A percentile compares a stretch with the other conserved stretches of the same genome.
Conservation (phyloP, 305 asterid species). For the Fraxinus sp. region DNA sequence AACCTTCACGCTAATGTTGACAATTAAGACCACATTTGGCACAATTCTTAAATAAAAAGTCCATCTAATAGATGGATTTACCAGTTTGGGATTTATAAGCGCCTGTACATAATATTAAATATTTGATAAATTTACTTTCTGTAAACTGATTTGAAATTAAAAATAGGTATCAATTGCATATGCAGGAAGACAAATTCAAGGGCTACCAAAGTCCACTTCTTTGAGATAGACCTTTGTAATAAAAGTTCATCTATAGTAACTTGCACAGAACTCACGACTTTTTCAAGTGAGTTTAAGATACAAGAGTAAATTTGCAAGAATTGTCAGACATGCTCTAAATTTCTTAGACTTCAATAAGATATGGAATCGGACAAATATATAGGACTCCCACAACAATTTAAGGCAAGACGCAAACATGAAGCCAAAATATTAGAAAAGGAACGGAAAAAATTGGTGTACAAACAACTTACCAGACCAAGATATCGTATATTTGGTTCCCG, state of each 20-base stretch:
- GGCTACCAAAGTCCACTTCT: background rate
- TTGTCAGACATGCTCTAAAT: conserved; percentile 3
- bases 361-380: background rate
- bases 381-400: background rate
- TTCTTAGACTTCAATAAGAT: conserved; percentile 10
- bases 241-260: background rate
- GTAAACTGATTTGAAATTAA: background rate
- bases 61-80: background rate
- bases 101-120: background rate
- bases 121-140: background rate
- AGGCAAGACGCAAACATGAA: conserved; percentile 8
- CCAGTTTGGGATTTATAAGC: background rate
- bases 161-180: background rate
- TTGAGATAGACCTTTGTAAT: background rate
- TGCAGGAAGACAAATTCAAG: background rate
- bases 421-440: conserved; percentile 17
- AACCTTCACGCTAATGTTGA: background rate
- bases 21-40: background rate
- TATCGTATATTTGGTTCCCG: conserved; percentile 99
- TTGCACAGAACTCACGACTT: background rate
- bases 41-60: background rate
- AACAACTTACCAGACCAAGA: conserved; percentile 90
- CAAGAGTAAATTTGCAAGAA: conserved; percentile 13
- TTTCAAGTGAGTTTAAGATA: background rate
- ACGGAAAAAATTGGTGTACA: conserved; percentile 9